A percentile compares a stretch with the other conserved stretches of the same genome.
Evolutionary conservation across 2,329 filamentous ascomycete genomes (phyloP).

Genomic region (Penicillium sp.): DNA sequence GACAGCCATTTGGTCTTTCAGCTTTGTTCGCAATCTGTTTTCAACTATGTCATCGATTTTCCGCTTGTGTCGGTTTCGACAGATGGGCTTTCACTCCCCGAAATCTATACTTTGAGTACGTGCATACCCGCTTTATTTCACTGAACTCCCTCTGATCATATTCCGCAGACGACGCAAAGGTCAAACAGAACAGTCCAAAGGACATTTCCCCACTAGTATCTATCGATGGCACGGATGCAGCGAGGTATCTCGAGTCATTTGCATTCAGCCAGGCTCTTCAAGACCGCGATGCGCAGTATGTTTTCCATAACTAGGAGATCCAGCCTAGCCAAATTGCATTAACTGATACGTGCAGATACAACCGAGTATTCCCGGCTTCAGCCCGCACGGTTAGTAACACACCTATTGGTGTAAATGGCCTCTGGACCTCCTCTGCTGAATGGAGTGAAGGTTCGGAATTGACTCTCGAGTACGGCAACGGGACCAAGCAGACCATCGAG

Average conservation of each 20-base stretch:
- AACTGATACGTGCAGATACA: slow-evolving; percentile 23
- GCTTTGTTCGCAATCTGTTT: slow-evolving; percentile 41
- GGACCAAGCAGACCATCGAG: slow-evolving; percentile 21
- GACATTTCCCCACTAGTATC: slow-evolving; percentile 55
- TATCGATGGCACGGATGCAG: slow-evolving; percentile 63
- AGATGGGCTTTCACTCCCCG: slow-evolving; percentile 63
- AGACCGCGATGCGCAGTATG: slow-evolving; percentile 61
- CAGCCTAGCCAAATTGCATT: not conserved
- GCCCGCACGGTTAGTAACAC: slow-evolving; percentile 27
- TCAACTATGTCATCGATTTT: slow-evolving; percentile 47
- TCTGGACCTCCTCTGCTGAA: slow-evolving; percentile 22
- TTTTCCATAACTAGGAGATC: not conserved
- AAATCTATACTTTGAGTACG: slow-evolving; percentile 51
- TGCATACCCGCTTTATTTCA: not conserved
- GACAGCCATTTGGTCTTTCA: slow-evolving; percentile 60
- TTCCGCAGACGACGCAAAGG: slow-evolving; percentile 20
- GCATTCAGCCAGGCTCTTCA: slow-evolving; percentile 55
- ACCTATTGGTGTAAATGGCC: slow-evolving; percentile 18
- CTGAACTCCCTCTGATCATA: slow-evolving; percentile 9
- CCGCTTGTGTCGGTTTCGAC: slow-evolving; percentile 64
- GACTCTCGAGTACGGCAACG: slow-evolving; percentile 25
- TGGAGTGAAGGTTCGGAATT: slow-evolving; percentile 27
- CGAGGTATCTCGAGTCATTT: slow-evolving; percentile 49
- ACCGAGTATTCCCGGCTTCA: slow-evolving; percentile 27
- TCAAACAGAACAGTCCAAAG: slow-evolving; percentile 24